These are phyloP conservation scores for Melampsora larici-populina DNA, from an alignment of 1,284 basidiomycete genomes.

Conservation along the genomic window DNA sequence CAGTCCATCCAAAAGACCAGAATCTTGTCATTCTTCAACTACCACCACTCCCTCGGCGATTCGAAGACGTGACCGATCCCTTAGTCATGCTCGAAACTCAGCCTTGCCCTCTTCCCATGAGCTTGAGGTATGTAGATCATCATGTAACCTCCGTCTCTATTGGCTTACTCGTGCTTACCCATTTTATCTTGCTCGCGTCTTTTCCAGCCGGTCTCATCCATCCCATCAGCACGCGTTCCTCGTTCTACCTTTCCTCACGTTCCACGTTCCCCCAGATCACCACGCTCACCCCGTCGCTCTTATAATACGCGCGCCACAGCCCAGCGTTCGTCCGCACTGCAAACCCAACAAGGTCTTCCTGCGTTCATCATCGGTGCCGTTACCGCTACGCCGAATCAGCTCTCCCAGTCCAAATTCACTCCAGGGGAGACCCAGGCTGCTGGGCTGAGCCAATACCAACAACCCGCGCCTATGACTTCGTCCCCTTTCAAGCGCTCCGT, in stretches of 20 bases:
- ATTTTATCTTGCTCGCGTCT: neutral
- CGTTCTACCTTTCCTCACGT: constrained; percentile 39
- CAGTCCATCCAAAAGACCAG: neutral
- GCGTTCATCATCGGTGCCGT: neutral
- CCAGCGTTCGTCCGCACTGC: constrained; percentile 13
- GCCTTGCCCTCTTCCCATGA: constrained; percentile 1
- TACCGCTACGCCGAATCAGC: constrained; percentile 10
- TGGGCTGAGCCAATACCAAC: constrained; percentile 4
- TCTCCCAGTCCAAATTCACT: neutral
- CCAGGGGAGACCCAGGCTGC: neutral
- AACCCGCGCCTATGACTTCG: constrained; percentile 1
- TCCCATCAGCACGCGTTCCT: constrained; percentile 21
- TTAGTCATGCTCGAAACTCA: constrained; percentile 7
- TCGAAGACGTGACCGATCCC: constrained; percentile 17
- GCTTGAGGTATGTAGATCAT: constrained; percentile 6
- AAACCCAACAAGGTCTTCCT: neutral
- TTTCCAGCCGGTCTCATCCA: constrained; percentile 14
- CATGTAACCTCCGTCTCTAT: neutral
- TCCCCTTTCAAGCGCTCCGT: constrained; percentile 26
- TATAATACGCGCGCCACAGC: constrained; percentile 38
- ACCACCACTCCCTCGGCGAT: neutral
- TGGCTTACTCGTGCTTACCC: neutral
- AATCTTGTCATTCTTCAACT: constrained; percentile 14
- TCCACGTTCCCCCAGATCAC: constrained; percentile 37
- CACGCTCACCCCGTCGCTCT: constrained; percentile 36